phyloP scores from a whole-genome alignment of 768 basidiomycete genomes.

The Suillus plorans region DNA sequence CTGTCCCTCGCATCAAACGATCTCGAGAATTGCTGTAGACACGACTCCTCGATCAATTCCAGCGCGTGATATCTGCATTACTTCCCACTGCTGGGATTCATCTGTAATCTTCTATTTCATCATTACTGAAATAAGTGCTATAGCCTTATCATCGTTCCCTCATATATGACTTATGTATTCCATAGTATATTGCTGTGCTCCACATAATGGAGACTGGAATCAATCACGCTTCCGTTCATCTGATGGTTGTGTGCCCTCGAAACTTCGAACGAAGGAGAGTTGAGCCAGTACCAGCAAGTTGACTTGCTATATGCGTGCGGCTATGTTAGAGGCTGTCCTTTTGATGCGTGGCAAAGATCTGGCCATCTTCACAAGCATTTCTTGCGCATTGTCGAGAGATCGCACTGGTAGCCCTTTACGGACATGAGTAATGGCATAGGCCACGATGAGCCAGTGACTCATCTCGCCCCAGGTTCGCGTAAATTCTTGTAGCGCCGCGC shows the following conservation, averaged over 20 bases:
- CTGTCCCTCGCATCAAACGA: conserved; percentile 42
- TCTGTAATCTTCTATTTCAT: neutral
- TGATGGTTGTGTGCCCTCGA: neutral
- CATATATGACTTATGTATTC: neutral
- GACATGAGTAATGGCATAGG: neutral
- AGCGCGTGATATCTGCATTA: neutral
- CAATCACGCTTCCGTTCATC: neutral
- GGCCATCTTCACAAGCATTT: neutral
- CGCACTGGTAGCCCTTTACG: neutral
- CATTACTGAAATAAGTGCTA: neutral
- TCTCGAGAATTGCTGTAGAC: conserved; percentile 37
- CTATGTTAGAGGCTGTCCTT: neutral
- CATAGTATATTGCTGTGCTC: neutral
- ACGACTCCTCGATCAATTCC: neutral
- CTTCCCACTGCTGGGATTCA: neutral
- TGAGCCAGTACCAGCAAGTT: neutral
- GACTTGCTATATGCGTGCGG: neutral
- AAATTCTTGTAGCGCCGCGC: neutral
- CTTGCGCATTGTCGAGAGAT: neutral
- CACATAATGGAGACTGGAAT: neutral
- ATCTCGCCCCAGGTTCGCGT: neutral
- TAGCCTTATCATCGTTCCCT: neutral
- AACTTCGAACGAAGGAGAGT: neutral
- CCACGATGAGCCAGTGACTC: neutral
- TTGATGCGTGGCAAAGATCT: neutral